Evolutionary conservation across 805 yeast species (phyloP), one percentile per base, ranked within the genome.

Genomic region (Sungouiozyma ichnusensis): DNA sequence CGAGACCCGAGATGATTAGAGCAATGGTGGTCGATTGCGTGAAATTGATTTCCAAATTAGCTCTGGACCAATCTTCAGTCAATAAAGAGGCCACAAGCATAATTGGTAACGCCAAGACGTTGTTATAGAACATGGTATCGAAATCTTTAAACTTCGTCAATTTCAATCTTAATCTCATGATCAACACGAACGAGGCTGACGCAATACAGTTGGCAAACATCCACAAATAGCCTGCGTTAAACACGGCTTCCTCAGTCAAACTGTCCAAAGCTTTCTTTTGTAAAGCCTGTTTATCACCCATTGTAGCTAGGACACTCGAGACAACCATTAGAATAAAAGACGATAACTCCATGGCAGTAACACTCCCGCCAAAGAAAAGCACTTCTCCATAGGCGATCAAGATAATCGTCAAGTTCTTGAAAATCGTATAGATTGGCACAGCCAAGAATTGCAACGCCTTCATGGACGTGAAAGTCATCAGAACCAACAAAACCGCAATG

Each of bases 321-420:
- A 92, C 71, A 41, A 92, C 96, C 94, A 92, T 92, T 62, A 92
- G 73, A 41, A 79, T 59, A 65, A 92, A 92, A 2, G 97, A 83
- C 35, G 86, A 81, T 50, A 92, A 70, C 37, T 94, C 87, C 92
- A 88, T 80, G 33, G 88, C 65, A 41, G 95, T 79, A 54, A 90
- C 96, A 47, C 72, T 67, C 50, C 97, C 97, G 48, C 96, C 95
- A 57, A 90, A 92, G 94, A 96, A 90, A 47, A 92, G 55, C 31
- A 90, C 97, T 69, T 92, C 98, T 70, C 97, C 97, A 63, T 92
- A 92, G 31, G 98, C 97, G 63, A 92, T 92, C 60, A 92, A 71
- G 52, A 92, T 90, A 60, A 92, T 92, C 48, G 98, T 90, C 66
- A 92, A 77, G 68, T 92, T 92, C 75, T 92, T 92, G 81, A 92